A percentile compares a stretch with the other conserved stretches of the same genome.
Conservation (phyloP, 805 yeast species). For the Phaffomyces antillensis region DNA sequence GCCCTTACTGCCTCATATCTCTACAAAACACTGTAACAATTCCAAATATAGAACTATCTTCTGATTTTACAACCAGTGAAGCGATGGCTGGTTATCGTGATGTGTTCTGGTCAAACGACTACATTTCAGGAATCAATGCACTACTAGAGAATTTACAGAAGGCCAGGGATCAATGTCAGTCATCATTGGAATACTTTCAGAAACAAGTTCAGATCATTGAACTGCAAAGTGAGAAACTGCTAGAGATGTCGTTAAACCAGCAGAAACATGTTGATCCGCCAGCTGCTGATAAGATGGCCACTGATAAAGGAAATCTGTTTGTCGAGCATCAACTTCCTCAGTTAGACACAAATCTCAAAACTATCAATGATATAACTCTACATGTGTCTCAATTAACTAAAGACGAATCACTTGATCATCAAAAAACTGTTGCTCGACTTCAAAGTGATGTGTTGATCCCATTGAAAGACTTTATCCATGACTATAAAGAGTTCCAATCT, state of each 20-base stretch:
- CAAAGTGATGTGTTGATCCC: conserved; percentile 11
- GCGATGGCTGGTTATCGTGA: conserved; percentile 10
- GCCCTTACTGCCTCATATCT: background rate
- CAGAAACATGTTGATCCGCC: conserved; percentile 4
- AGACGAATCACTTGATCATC: conserved; percentile 3
- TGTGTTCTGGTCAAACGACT: conserved; percentile 27
- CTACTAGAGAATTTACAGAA: conserved; percentile 15
- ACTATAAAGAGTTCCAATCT: conserved; percentile 11
- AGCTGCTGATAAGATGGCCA: background rate
- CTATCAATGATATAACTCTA: conserved; percentile 3
- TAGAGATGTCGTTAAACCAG: conserved; percentile 5
- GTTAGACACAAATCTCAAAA: background rate
- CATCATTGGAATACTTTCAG: conserved; percentile 14
- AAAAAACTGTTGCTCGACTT: conserved; percentile 4
- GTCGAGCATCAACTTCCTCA: conserved; percentile 1
- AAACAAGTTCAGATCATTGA: conserved; percentile 16
- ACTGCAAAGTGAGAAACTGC: conserved; percentile 8
- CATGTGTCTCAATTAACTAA: conserved; percentile 5
- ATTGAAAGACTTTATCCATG: conserved; percentile 19
- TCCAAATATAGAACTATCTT: background rate
- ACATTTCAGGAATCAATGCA: conserved; percentile 22
- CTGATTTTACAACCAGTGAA: background rate
- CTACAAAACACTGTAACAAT: background rate
- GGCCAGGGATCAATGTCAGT: conserved; percentile 14
- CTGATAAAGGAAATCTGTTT: background rate